phyloP scores from a whole-genome alignment of 495 filamentous ascomycete species.

The Neurospora sp. region DNA sequence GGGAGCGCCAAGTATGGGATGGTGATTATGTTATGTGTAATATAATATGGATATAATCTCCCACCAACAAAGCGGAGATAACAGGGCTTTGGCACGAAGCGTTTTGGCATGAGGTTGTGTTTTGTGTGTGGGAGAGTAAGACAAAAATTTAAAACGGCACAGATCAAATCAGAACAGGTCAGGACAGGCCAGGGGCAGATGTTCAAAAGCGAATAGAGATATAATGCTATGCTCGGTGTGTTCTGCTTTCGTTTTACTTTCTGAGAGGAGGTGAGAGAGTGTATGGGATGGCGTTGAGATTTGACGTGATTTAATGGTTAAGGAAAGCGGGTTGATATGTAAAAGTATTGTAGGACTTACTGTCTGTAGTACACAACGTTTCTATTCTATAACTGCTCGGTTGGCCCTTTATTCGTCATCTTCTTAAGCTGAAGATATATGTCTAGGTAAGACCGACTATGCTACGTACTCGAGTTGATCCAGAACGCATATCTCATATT shows the following conservation, averaged over 20 bases:
- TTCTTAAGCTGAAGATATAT: too few species aligned
- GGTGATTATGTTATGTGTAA: background rate
- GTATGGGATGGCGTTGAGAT: background rate
- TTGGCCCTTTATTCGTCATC: too few species aligned
- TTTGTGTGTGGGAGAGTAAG: background rate
- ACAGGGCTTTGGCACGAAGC: background rate
- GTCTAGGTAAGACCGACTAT: too few species aligned
- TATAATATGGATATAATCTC: background rate
- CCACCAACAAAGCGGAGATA: background rate
- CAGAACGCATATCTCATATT: too few species aligned
- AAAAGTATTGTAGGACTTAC: background rate
- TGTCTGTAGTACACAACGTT: too few species aligned
- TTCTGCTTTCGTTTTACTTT: background rate
- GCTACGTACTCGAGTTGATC: too few species aligned
- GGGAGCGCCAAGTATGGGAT: background rate
- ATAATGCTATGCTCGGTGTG: background rate
- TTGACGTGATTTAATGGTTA: background rate
- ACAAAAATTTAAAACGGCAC: background rate
- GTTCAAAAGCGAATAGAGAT: background rate
- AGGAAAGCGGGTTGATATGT: background rate
- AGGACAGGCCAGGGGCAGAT: background rate
- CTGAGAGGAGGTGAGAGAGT: too few species aligned
- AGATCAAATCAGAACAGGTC: background rate
- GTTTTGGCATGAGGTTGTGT: background rate
- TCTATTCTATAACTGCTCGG: too few species aligned